Conservation (phyloP, 257 asterid species). For the Jasminum sambac region DNA sequence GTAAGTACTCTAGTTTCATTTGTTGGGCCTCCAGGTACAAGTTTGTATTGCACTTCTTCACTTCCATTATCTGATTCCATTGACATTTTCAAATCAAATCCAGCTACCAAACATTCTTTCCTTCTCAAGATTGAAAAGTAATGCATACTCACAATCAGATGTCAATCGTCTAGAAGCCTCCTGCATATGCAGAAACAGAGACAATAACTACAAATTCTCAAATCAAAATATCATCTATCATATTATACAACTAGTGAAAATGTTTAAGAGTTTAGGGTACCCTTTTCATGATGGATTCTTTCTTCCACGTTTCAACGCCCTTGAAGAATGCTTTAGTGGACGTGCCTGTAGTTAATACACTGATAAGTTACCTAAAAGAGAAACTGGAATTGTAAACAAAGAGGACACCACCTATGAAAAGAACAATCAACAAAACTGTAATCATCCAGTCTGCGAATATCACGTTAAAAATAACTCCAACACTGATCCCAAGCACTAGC, state of each 20-base stretch:
- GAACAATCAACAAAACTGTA: slow-evolving; percentile 50
- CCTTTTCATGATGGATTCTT: slow-evolving; percentile 50
- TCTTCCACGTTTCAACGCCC: slow-evolving; percentile 60
- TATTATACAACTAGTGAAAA: slow-evolving; percentile 13
- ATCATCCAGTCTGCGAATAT: slow-evolving; percentile 69
- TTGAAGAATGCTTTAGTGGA: slow-evolving; percentile 60
- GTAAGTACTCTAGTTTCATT: slow-evolving; percentile 29
- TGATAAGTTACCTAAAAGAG: slow-evolving; percentile 13
- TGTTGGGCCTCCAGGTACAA: slow-evolving; percentile 41
- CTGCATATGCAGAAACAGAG: slow-evolving; percentile 28
- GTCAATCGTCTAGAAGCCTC: slow-evolving; percentile 46
- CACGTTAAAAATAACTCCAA: slow-evolving; percentile 59
- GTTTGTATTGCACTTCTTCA: slow-evolving; percentile 46
- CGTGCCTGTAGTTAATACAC: slow-evolving; percentile 35
- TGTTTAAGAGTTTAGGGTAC: slow-evolving; percentile 20
- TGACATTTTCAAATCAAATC: slow-evolving; percentile 5
- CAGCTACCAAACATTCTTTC: neutral
- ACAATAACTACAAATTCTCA: neutral
- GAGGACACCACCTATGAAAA: slow-evolving; percentile 48
- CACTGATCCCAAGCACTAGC: slow-evolving; percentile 61
- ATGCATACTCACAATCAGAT: slow-evolving; percentile 38
- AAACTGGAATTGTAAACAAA: neutral
- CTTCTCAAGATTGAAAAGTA: slow-evolving; percentile 6
- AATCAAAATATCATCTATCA: neutral
- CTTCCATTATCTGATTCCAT: slow-evolving; percentile 29